These are phyloP conservation scores for Termitomyces eurrhizus DNA, from an alignment of 768 basidiomycete genomes.

Conservation along the genomic window DNA sequence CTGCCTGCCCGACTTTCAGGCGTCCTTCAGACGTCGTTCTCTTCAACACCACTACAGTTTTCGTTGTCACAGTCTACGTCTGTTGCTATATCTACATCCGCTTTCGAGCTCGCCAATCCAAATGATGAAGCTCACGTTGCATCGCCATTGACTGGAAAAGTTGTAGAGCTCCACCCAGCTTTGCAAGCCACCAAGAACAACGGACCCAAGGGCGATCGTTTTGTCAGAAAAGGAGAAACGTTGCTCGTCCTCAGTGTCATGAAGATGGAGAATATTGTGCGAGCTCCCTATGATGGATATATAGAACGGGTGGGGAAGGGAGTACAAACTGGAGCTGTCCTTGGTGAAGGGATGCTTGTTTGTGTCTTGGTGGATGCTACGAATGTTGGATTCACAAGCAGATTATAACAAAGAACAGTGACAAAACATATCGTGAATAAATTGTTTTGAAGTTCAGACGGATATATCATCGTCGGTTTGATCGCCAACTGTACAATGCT, in stretches of 20 bases:
- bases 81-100: slow-evolving; percentile 19
- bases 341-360: slow-evolving; percentile 32
- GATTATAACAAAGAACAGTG: background rate
- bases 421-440: background rate
- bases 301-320: slow-evolving; percentile 29
- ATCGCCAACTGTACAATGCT: background rate
- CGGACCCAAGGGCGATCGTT: background rate
- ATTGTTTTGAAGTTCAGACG: background rate
- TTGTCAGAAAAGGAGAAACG: slow-evolving; percentile 29
- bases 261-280: slow-evolving; percentile 38
- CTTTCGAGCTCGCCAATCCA: slow-evolving; percentile 32
- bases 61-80: slow-evolving; percentile 29
- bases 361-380: slow-evolving; percentile 19
- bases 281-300: slow-evolving; percentile 25
- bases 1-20: slow-evolving; percentile 34
- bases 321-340: slow-evolving; percentile 25
- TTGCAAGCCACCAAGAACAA: slow-evolving; percentile 11
- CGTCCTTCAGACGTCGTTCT: slow-evolving; percentile 28
- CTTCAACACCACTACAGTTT: slow-evolving; percentile 25
- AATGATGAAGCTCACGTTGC: slow-evolving; percentile 27
- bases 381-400: background rate
- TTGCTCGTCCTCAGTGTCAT: slow-evolving; percentile 33
- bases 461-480: background rate
- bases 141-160: slow-evolving; percentile 33
- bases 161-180: slow-evolving; percentile 31